phyloP scores from a whole-genome alignment of 2,329 filamentous ascomycete genomes.

The Ustulina deusta region DNA sequence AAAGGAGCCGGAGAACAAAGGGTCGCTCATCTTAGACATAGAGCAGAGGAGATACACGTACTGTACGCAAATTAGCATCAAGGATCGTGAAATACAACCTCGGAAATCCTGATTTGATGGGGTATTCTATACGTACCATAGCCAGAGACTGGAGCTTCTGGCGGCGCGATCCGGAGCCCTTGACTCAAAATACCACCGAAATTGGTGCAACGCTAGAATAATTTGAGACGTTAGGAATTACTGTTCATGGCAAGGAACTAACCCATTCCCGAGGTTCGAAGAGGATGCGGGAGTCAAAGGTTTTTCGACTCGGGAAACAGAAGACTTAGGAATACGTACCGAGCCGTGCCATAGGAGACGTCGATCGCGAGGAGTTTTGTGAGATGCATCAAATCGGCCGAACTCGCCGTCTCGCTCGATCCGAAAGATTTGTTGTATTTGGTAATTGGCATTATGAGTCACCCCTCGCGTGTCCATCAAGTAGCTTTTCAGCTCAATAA shows the following conservation, averaged over 20 bases:
- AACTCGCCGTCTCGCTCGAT: constrained; percentile 80
- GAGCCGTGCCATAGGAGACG: constrained; percentile 91
- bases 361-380: constrained; percentile 69
- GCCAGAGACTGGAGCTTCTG: constrained; percentile 80
- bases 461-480: constrained; percentile 73
- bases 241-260: background rate
- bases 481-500: constrained; percentile 72
- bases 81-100: too few relatives aligned
- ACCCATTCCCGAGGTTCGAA: background rate
- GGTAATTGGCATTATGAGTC: constrained; percentile 72
- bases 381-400: constrained; percentile 71
- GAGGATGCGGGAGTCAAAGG: too few relatives aligned
- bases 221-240: background rate
- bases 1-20: too few relatives aligned
- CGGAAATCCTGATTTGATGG: background rate
- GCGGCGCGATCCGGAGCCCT: constrained; percentile 89
- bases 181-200: constrained; percentile 89
- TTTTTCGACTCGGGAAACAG: background rate
- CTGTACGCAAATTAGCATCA: too few relatives aligned
- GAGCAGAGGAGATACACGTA: too few relatives aligned
- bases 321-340: background rate
- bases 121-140: constrained; percentile 26
- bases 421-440: constrained; percentile 82
- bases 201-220: constrained; percentile 73
- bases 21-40: too few relatives aligned